Evolutionary conservation across 257 asterid genomes (phyloP).

Genomic region (Solanum appendiculatum): DNA sequence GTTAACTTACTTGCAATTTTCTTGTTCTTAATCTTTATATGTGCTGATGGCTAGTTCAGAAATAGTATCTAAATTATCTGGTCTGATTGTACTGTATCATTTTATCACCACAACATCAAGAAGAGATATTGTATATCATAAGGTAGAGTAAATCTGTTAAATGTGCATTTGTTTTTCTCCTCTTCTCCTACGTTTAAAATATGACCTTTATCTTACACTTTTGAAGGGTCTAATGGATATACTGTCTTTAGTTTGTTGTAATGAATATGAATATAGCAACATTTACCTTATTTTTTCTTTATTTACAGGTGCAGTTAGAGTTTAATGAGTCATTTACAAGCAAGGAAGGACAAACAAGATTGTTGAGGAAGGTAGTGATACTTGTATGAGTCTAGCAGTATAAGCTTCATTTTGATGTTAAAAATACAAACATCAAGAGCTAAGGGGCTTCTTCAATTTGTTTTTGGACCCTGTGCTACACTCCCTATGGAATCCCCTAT

Average conservation of each 20-base stretch:
- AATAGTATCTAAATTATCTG: background rate
- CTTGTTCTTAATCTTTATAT: background rate
- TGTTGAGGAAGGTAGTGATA: constrained; percentile 49
- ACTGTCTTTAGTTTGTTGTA: background rate
- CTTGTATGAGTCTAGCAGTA: constrained; percentile 1
- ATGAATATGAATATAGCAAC: background rate
- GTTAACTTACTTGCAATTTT: background rate
- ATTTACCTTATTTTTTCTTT: background rate
- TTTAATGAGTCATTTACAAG: constrained; percentile 13
- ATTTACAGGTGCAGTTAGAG: constrained; percentile 57
- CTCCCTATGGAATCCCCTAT: background rate
- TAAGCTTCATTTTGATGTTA: background rate
- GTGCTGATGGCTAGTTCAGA: background rate
- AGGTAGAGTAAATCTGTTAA: background rate
- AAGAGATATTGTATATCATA: background rate
- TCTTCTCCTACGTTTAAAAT: background rate
- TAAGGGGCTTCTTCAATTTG: background rate
- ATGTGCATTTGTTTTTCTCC: background rate
- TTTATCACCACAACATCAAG: background rate
- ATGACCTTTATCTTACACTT: background rate
- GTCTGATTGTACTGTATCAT: background rate
- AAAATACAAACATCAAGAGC: background rate
- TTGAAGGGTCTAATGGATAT: background rate
- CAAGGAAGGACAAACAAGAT: constrained; percentile 13
- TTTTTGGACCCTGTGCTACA: background rate